Percentiles rank a stretch among this genome's conserved stretches.
Conservation (phyloP, 1,284 basidiomycete species). For the Mrakiaceae sp. region DNA sequence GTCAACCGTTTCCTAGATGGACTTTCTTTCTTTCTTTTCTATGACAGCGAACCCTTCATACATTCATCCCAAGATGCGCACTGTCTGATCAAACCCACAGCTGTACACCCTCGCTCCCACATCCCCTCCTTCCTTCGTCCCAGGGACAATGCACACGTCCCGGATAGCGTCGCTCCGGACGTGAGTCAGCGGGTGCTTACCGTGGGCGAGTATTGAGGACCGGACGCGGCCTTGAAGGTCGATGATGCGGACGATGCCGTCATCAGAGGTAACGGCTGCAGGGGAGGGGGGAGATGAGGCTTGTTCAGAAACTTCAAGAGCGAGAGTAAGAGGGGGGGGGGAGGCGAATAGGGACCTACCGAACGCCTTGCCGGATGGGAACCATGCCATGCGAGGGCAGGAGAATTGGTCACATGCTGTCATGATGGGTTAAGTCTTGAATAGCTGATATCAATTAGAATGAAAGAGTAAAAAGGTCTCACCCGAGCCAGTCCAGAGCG, state of each 20-base stretch:
- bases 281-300: background rate
- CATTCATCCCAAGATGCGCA: conserved; percentile 4
- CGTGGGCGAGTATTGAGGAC: conserved; percentile 2
- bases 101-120: background rate
- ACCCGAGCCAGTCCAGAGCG: conserved; percentile 10
- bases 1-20: no score
- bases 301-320: background rate
- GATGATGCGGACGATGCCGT: conserved; percentile 7
- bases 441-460: conserved; percentile 23
- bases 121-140: background rate
- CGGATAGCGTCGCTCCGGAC: conserved; percentile 9
- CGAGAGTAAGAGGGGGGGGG: background rate
- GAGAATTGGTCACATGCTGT: conserved; percentile 31
- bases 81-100: conserved; percentile 16
- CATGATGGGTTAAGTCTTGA: conserved; percentile 25
- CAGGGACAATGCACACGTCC: conserved; percentile 2
- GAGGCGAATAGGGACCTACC: background rate
- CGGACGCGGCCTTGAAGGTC: conserved; percentile 12
- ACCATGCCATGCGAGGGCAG: conserved; percentile 34
- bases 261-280: conserved; percentile 14
- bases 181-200: conserved; percentile 9
- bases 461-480: background rate
- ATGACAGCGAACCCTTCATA: background rate
- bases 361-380: conserved; percentile 28
- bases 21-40: no score